Conservation (phyloP, 1,139 yeast genomes). For the Trichomonascaceae sp. region DNA sequence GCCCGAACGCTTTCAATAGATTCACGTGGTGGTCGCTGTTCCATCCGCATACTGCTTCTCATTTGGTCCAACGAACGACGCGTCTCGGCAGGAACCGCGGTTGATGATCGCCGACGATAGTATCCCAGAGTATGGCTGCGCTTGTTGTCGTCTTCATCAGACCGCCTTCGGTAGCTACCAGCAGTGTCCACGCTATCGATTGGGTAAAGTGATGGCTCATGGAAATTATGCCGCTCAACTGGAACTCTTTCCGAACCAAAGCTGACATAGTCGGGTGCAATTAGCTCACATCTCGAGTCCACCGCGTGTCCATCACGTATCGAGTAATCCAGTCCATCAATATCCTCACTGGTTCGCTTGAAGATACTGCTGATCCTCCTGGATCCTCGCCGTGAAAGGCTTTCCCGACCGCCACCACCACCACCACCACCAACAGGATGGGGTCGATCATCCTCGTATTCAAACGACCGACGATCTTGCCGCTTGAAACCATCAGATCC, state of each 20-base stretch:
- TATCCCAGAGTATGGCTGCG: constrained; percentile 1
- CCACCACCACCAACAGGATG: too few relatives aligned
- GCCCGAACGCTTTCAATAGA: constrained; percentile 17
- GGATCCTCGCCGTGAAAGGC: not conserved
- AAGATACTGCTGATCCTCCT: not conserved
- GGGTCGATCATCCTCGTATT: not conserved
- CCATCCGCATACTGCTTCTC: constrained; percentile 15
- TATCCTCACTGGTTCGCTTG: not conserved
- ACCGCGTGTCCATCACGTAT: not conserved
- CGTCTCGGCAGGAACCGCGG: constrained; percentile 4
- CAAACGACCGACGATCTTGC: too few relatives aligned
- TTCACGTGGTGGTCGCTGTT: constrained; percentile 16
- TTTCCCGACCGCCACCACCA: not conserved
- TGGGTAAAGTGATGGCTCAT: not conserved
- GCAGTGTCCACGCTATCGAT: constrained; percentile 1
- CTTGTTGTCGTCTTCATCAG: constrained; percentile 1
- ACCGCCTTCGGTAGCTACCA: too few relatives aligned
- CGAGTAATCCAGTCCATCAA: not conserved
- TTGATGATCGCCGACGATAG: constrained; percentile 4
- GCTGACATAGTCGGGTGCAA: constrained; percentile 6
- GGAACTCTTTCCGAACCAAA: constrained; percentile 6
- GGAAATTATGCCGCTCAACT: constrained; percentile 5
- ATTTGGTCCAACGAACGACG: constrained; percentile 12
- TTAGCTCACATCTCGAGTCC: not conserved
- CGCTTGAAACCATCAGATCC: constrained; percentile 3